These are phyloP conservation scores for Schoenoplectus tabernaemontani DNA, from an alignment of 202 grass and related monocot species.

Conservation along the genomic window DNA sequence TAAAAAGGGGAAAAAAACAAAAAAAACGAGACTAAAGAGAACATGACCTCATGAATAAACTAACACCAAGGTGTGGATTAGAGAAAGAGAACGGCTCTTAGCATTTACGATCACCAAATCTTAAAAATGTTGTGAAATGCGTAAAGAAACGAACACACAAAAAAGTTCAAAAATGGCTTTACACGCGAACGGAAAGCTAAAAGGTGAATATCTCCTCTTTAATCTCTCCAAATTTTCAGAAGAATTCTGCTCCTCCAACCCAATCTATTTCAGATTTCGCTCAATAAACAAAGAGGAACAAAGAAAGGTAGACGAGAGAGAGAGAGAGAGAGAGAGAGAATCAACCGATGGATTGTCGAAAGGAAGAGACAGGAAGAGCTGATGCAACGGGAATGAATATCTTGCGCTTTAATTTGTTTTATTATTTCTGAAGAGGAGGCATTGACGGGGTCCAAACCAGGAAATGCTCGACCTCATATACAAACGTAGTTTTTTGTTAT, in stretches of 20 bases:
- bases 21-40: background rate
- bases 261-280: background rate
- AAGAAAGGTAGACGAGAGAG: background rate
- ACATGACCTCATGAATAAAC: conserved; percentile 9
- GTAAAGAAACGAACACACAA: background rate
- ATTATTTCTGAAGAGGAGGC: background rate
- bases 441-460: background rate
- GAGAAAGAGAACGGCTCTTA: background rate
- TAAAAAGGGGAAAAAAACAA: conserved; percentile 9
- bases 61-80: background rate
- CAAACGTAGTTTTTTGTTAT: background rate
- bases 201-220: conserved; percentile 9
- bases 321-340: background rate
- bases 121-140: background rate
- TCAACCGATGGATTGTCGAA: background rate
- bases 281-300: background rate
- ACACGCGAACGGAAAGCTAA: background rate
- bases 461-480: background rate
- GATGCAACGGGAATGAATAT: background rate
- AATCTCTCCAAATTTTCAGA: background rate
- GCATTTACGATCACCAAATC: conserved; percentile 3
- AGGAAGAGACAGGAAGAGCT: background rate
- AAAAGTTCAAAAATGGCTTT: background rate
- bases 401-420: background rate
- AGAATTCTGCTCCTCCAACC: background rate